Percentiles rank a stretch among this genome's conserved stretches.
These are phyloP conservation scores for Helotiales sp. DNA, from an alignment of 2,329 filamentous ascomycete genomes.

Conservation along the genomic window DNA sequence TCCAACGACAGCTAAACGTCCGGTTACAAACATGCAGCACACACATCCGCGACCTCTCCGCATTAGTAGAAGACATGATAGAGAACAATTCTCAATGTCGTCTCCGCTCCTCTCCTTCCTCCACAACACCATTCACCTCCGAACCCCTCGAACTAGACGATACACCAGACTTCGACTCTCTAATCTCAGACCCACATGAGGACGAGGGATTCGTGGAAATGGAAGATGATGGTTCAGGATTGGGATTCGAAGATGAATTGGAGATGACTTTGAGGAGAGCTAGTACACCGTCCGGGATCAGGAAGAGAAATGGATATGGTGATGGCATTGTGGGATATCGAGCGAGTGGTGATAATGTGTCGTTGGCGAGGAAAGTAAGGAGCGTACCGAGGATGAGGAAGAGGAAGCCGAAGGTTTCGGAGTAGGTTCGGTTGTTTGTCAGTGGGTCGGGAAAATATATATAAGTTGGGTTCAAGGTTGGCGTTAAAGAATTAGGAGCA, in stretches of 20 bases:
- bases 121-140: neutral
- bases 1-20: constrained; percentile 28
- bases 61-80: constrained; percentile 29
- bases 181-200: constrained; percentile 8
- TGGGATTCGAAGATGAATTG: constrained; percentile 8
- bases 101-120: neutral
- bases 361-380: constrained; percentile 9
- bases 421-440: neutral
- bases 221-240: neutral
- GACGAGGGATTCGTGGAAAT: constrained; percentile 29
- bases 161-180: neutral
- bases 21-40: constrained; percentile 23
- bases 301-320: constrained; percentile 19
- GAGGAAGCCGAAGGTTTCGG: constrained; percentile 10
- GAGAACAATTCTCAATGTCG: constrained; percentile 25
- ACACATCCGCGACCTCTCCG: constrained; percentile 27
- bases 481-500: constrained; percentile 1
- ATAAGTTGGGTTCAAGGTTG: neutral
- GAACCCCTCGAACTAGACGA: neutral
- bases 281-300: constrained; percentile 21
- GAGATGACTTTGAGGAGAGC: constrained; percentile 21
- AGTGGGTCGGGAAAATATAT: neutral
- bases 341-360: constrained; percentile 14
- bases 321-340: constrained; percentile 8
- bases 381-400: constrained; percentile 22